These are phyloP conservation scores for Cylindrotheca fusiformis DNA, from an alignment of 108 stramenopile species.

Conservation along the genomic window DNA sequence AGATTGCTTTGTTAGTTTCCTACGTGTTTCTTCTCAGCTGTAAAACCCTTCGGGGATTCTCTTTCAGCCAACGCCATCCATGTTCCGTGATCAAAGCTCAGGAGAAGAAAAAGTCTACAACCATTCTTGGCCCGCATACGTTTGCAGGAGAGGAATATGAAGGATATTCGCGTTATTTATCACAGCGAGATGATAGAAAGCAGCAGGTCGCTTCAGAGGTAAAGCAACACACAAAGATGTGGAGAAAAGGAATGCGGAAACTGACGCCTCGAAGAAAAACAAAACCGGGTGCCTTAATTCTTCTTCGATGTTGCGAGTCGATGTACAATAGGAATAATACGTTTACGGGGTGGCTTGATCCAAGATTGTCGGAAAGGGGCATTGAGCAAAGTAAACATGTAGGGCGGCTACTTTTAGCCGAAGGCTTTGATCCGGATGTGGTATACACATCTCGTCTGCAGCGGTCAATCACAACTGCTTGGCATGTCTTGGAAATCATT, in stretches of 20 bases:
- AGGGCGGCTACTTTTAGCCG: conserved; percentile 44
- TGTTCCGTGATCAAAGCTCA: no score
- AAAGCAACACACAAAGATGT: not conserved
- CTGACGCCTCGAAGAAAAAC: not conserved
- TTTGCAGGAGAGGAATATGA: conserved; percentile 12
- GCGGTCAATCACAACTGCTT: conserved; percentile 67
- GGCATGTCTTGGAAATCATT: conserved; percentile 55
- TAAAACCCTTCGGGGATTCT: no score
- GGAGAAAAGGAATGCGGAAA: not conserved
- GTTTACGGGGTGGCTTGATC: conserved; percentile 71
- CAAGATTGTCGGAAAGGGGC: conserved; percentile 41
- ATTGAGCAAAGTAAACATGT: conserved; percentile 48
- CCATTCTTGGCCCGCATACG: no score
- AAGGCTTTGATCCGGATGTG: conserved; percentile 69
- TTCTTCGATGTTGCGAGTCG: conserved; percentile 50
- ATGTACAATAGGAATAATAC: conserved; percentile 46
- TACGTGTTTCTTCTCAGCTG: no score
- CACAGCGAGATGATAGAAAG: conserved; percentile 1
- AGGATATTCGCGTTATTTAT: conserved; percentile 6
- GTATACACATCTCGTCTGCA: conserved; percentile 72
- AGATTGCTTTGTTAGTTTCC: no score
- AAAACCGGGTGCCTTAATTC: conserved; percentile 47
- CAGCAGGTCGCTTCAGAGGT: not conserved
- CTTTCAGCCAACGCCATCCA: no score
- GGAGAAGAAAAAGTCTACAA: no score